Conservation (phyloP, 495 filamentous ascomycete species). For the Patellaria atrata region DNA sequence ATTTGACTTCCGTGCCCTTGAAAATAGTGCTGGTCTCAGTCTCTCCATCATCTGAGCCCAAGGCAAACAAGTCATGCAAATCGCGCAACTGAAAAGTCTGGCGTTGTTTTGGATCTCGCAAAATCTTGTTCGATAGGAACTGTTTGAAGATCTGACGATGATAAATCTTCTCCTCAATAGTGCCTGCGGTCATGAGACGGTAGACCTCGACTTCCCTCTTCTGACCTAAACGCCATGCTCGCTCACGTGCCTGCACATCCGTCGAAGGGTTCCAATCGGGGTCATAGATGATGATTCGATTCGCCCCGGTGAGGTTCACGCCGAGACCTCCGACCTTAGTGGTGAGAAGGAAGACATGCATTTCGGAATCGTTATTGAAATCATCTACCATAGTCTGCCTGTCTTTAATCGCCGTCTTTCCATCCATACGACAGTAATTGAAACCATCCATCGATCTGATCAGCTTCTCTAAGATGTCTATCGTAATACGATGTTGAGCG, state of each 20-base stretch:
- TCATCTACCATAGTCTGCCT: slow-evolving; percentile 76
- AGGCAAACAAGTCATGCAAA: slow-evolving; percentile 77
- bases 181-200: slow-evolving; percentile 89
- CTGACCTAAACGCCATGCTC: slow-evolving; percentile 90
- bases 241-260: slow-evolving; percentile 85
- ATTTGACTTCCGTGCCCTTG: slow-evolving; percentile 62
- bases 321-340: slow-evolving; percentile 92
- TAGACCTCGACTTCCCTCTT: slow-evolving; percentile 89
- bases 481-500: slow-evolving; percentile 79
- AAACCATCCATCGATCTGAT: slow-evolving; percentile 50
- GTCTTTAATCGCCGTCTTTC: slow-evolving; percentile 65
- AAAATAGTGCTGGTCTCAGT: slow-evolving; percentile 81
- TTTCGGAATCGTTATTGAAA: slow-evolving; percentile 66
- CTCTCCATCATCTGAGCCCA: slow-evolving; percentile 49
- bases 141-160: slow-evolving; percentile 97
- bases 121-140: slow-evolving; percentile 84
- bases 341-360: slow-evolving; percentile 84
- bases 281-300: slow-evolving; percentile 93
- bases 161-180: slow-evolving; percentile 98
- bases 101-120: slow-evolving; percentile 80
- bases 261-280: slow-evolving; percentile 97
- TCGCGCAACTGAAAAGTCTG: slow-evolving; percentile 75
- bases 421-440: slow-evolving; percentile 84
- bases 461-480: slow-evolving; percentile 80
- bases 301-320: slow-evolving; percentile 84